Evolutionary conservation across 495 filamentous ascomycete species (phyloP).

Genomic region (Lophiostoma macrostomum): DNA sequence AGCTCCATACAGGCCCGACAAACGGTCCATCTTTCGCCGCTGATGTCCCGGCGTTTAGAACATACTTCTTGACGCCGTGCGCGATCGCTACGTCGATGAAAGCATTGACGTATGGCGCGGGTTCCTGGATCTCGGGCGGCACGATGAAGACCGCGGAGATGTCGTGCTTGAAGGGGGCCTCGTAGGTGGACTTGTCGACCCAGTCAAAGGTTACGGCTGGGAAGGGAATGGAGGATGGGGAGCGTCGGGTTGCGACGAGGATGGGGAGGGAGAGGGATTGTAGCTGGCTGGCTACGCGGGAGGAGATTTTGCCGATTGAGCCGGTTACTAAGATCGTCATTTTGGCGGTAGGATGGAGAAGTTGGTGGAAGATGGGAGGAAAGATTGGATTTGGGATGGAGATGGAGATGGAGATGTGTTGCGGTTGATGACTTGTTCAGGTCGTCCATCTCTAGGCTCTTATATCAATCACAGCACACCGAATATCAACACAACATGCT

Average conservation of each 20-base stretch:
- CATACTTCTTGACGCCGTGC: constrained; percentile 44
- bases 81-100: constrained; percentile 39
- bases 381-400: not conserved
- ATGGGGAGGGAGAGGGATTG: not conserved
- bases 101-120: constrained; percentile 36
- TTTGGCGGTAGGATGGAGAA: not conserved
- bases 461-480: too few relatives aligned
- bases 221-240: not conserved
- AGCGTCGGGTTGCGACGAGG: not conserved
- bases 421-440: too few relatives aligned
- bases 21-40: constrained; percentile 40
- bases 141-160: constrained; percentile 46
- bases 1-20: not conserved
- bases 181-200: constrained; percentile 45
- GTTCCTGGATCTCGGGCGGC: constrained; percentile 33
- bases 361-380: not conserved
- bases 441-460: too few relatives aligned
- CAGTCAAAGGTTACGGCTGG: constrained; percentile 49
- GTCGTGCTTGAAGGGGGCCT: constrained; percentile 33
- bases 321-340: not conserved
- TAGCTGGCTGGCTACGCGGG: not conserved
- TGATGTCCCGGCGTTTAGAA: constrained; percentile 44
- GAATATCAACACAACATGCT: too few relatives aligned
- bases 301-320: not conserved
- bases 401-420: too few relatives aligned